Conservation (phyloP, 2,329 filamentous ascomycete genomes). For the Nigrospora oryzae region DNA sequence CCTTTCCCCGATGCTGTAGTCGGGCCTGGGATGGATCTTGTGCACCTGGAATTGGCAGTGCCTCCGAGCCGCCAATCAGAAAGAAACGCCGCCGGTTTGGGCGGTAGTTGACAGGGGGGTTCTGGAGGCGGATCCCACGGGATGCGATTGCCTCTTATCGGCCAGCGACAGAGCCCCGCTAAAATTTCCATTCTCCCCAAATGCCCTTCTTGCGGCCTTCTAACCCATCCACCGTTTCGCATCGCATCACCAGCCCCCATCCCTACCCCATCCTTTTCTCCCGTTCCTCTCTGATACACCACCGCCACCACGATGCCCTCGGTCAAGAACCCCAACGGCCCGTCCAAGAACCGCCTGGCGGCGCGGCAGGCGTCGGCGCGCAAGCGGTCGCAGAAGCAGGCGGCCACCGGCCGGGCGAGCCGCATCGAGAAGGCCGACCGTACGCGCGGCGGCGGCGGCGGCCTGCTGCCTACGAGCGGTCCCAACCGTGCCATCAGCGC, state of each 20-base stretch:
- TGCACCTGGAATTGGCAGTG: too few species aligned
- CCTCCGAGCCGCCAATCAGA: too few species aligned
- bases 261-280: neutral
- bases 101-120: too few species aligned
- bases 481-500: slow-evolving; percentile 40
- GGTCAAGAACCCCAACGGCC: slow-evolving; percentile 49
- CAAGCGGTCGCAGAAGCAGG: slow-evolving; percentile 33
- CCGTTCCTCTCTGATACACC: too few species aligned
- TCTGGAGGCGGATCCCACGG: too few species aligned
- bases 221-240: neutral
- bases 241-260: too few species aligned
- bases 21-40: too few species aligned
- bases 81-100: too few species aligned
- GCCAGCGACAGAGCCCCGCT: neutral
- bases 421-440: slow-evolving; percentile 18
- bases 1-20: too few species aligned
- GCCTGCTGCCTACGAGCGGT: slow-evolving; percentile 47
- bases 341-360: slow-evolving; percentile 43
- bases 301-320: slow-evolving; percentile 35
- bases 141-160: too few species aligned
- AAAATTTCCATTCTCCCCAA: slow-evolving; percentile 3
- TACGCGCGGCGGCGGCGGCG: slow-evolving; percentile 40
- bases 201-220: slow-evolving; percentile 4
- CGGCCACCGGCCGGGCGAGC: slow-evolving; percentile 14
- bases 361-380: slow-evolving; percentile 35